These are phyloP conservation scores for Jaminaea rosea DNA, from an alignment of 1,284 basidiomycete genomes.

Conservation along the genomic window DNA sequence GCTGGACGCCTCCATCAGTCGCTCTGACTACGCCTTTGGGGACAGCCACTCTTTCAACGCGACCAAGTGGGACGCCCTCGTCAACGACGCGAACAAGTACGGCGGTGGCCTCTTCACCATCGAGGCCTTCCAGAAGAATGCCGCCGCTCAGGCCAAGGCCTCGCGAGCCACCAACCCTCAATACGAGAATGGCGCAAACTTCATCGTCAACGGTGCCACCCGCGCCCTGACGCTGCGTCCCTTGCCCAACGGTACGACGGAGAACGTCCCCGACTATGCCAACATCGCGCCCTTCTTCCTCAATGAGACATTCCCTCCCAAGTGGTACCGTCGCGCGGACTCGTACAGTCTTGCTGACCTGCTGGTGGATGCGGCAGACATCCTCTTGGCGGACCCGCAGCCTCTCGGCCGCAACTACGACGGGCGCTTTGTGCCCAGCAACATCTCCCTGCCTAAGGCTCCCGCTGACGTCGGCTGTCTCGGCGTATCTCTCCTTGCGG, in stretches of 20 bases:
- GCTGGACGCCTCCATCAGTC: constrained; percentile 11
- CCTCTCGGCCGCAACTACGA: constrained; percentile 7
- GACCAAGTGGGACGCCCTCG: constrained; percentile 9
- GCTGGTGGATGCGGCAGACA: constrained; percentile 4
- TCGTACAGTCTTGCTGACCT: constrained; percentile 9
- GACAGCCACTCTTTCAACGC: constrained; percentile 12
- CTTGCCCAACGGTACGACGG: constrained; percentile 8
- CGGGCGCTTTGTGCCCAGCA: constrained; percentile 6
- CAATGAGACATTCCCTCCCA: constrained; percentile 10
- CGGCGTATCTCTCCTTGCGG: constrained; percentile 1
- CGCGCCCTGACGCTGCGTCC: constrained; percentile 7
- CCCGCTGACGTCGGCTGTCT: constrained; percentile 10
- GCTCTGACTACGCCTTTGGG: constrained; percentile 10
- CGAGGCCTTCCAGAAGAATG: constrained; percentile 8
- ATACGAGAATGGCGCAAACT: constrained; percentile 9
- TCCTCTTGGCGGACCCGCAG: constrained; percentile 10
- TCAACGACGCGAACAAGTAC: constrained; percentile 11
- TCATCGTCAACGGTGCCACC: constrained; percentile 10
- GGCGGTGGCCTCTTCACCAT: constrained; percentile 13
- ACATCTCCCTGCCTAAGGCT: constrained; percentile 6
- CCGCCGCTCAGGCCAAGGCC: constrained; percentile 7
- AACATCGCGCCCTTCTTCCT: constrained; percentile 11
- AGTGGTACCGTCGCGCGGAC: constrained; percentile 11
- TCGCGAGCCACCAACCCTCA: constrained; percentile 7
- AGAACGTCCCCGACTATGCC: constrained; percentile 7